Evolutionary conservation across 345 rosid genomes (phyloP).

Genomic region (Citrus glauca): DNA sequence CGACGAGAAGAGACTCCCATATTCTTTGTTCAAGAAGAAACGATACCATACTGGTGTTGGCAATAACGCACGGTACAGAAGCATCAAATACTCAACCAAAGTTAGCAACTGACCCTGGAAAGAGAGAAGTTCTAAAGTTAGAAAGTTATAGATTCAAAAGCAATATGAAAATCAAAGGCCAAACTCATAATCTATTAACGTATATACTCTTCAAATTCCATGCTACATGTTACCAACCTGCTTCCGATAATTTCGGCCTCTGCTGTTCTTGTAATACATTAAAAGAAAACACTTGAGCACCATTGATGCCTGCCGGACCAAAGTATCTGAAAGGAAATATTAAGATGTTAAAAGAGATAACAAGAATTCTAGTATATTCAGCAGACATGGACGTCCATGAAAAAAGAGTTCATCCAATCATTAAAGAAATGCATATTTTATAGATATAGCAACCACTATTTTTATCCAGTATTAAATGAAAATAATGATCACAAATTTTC

Average conservation of each 20-base stretch:
- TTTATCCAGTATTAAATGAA: background rate
- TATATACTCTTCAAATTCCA: background rate
- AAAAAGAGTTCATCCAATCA: background rate
- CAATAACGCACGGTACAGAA: slow-evolving; percentile 71
- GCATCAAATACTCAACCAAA: slow-evolving; percentile 63
- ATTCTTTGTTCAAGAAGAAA: slow-evolving; percentile 81
- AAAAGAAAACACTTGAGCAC: slow-evolving; percentile 76
- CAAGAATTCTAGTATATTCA: slow-evolving; percentile 1
- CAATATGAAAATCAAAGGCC: background rate
- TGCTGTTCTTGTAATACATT: slow-evolving; percentile 88
- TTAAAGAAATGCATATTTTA: background rate
- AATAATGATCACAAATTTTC: background rate
- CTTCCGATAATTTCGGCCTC: slow-evolving; percentile 90
- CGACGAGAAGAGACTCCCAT: slow-evolving; percentile 83
- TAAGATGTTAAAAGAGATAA: slow-evolving; percentile 7
- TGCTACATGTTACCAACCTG: slow-evolving; percentile 50
- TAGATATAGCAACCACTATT: background rate
- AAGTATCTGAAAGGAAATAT: slow-evolving; percentile 61
- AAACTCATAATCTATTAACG: background rate
- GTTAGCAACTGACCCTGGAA: slow-evolving; percentile 78
- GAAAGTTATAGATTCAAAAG: background rate
- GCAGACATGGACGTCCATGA: background rate
- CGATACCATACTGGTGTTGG: slow-evolving; percentile 93
- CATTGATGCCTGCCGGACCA: slow-evolving; percentile 93
- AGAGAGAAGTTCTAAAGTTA: slow-evolving; percentile 5